Evolutionary conservation across 2,329 filamentous ascomycete genomes (phyloP), one percentile per base, ranked within the genome.

Genomic region (Tolypocladium pustulatum): DNA sequence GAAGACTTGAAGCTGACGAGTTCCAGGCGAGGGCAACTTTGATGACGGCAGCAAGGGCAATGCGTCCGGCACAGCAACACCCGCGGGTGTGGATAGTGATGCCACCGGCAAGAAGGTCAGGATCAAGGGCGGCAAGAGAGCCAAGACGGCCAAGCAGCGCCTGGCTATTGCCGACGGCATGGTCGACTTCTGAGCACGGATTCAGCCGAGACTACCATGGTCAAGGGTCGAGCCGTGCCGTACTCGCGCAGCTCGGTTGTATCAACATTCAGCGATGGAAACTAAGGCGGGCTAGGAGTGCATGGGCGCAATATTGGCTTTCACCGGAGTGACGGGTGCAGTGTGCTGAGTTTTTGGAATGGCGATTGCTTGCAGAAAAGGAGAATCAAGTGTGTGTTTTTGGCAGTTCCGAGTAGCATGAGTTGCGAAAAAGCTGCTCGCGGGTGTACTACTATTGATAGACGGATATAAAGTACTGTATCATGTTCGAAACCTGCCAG

Each of bases 21-120:
- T 43, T 59, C 57, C 68, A 97, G 93, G 93, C 67, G 94, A 99
- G 80, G 94, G 94, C 61, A 86, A 96, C 71, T 99, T 99, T 74
- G 93, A 97, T 66, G 91, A 96, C 71, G 82, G 80, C 66, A 88
- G 87, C 65, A 94, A 96, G 57, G 85, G 66, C 5, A 69, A 67
- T 55, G 71, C 73, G 30, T 95, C 90, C 3, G 94, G 92, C 40
- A 86, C 91, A 0, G 91, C 90, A 4, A 97, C 94, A 1, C 92
- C 91, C 0, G 81, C 88, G 13, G 49, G 30, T 7, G 49, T 52
- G 27, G 84, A 85, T 46, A 80, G 82, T 20, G 70, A 81, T 38
- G 69, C 72, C 38, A 79, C 76, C 65, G 70, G 76, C 59, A 82
- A 80, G 60, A 84, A 78, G 59, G 83, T 82, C 53, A 85, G 81